Evolutionary conservation across 2,329 filamentous ascomycete genomes (phyloP), one percentile per base, ranked within the genome.

Genomic region (Aspergillus quadricinctus): DNA sequence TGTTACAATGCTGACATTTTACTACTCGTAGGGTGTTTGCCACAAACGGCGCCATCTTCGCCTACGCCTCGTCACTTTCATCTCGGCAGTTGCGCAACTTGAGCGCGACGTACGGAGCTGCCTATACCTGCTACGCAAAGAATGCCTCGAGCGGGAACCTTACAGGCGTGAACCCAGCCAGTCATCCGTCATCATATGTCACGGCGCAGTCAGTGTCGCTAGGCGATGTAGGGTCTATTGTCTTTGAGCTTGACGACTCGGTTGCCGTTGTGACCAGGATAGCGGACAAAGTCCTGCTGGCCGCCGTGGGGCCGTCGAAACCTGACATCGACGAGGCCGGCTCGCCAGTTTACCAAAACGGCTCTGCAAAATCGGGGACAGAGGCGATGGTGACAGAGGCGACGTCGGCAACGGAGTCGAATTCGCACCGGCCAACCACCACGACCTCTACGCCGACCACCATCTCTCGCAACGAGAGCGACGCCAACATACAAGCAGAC

Each of bases 11-110:
- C 50, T 56, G 37, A 59, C 41, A 37, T 29, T 45, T 43, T n/a
- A 9, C 41, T 14, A 17, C 23, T 17, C 52, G 19, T 52, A 77
- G 75, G 52, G 73, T 77, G 9, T 77, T 77, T 61, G 70, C 73
- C 48, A 75, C 73, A 21, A 76, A 77, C 55, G 75, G 75, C 27
- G 74, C 75, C 48, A 70, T 76, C n/a, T 76, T 77, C 56, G 75
- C 75, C 40, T 71, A 76, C 57, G 73, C 71, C 52, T 76, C 74
- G 4, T 61, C 72, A 43, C 68, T 77, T 35, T 61, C 74, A 27
- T 67, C 72, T 21, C 72, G 75, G 25, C 70, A 75, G 58, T 62
- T 77, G 10, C 73, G 75, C 54, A 76, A 72, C 56, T 64, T 77
- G 19, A 75, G 72, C 57, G 73, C 75, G 37, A 75, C 74, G 25